Conservation (phyloP, 129 eudicot genomes). For the Artemisia annua region DNA sequence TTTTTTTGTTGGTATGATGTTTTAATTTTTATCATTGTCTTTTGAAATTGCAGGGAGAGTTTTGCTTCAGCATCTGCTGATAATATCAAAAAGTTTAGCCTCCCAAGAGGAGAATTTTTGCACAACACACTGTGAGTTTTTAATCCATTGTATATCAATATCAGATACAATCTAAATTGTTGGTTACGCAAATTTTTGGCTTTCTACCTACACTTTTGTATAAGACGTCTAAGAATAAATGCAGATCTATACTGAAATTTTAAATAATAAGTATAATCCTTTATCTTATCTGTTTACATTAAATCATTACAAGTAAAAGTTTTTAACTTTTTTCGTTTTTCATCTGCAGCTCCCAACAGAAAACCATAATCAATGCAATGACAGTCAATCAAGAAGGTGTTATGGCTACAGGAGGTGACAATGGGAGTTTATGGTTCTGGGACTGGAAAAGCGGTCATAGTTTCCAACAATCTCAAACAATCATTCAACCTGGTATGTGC, state of each 20-base stretch:
- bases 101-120: conserved; percentile 96
- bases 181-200: background rate
- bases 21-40: background rate
- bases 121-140: conserved; percentile 93
- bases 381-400: conserved; percentile 95
- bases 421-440: conserved; percentile 98
- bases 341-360: conserved; percentile 79
- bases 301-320: no score
- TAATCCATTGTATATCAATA: background rate
- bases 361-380: conserved; percentile 86
- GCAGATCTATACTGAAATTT: no score
- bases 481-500: conserved; percentile 84
- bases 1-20: no score
- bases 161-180: background rate
- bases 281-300: background rate
- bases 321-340: background rate
- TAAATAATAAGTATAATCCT: background rate
- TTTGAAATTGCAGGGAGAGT: conserved; percentile 62
- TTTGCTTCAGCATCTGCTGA: conserved; percentile 99
- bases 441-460: conserved; percentile 98
- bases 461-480: conserved; percentile 93
- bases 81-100: conserved; percentile 86
- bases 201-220: no score
- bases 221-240: no score
- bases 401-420: conserved; percentile 94